Conservation (phyloP, 2,329 filamentous ascomycete species). For the Epichloe bromicola region DNA sequence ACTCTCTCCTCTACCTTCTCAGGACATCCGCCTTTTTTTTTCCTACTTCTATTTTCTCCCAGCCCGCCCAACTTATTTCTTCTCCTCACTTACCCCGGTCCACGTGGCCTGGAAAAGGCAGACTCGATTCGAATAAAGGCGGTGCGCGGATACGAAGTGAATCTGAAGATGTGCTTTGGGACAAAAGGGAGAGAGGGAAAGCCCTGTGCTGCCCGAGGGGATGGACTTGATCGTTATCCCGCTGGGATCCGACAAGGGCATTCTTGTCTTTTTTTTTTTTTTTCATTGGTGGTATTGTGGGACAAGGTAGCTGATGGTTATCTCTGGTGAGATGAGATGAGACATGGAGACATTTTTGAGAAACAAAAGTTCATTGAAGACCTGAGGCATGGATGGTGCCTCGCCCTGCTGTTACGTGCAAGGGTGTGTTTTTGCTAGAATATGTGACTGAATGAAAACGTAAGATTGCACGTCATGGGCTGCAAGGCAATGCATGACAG, state of each 20-base stretch:
- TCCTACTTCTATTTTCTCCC: no score
- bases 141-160: slow-evolving; percentile 1
- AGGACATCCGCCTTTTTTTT: slow-evolving; percentile 7
- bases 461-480: no score
- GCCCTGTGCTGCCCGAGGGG: slow-evolving; percentile 82
- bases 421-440: no score
- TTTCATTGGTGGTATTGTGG: slow-evolving; percentile 6
- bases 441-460: no score
- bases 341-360: background rate
- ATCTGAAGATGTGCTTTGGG: background rate
- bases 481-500: no score
- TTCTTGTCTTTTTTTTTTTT: slow-evolving; percentile 13
- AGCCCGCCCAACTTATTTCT: slow-evolving; percentile 3
- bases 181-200: slow-evolving; percentile 71
- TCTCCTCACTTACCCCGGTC: slow-evolving; percentile 6
- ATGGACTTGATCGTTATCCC: slow-evolving; percentile 83
- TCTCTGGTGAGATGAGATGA: slow-evolving; percentile 2
- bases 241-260: slow-evolving; percentile 16
- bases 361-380: slow-evolving; percentile 6
- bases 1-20: slow-evolving; percentile 37
- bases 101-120: background rate
- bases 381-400: no score
- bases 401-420: no score
- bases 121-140: background rate
- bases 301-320: background rate